Evolutionary conservation across 441 rosid genomes (phyloP).

Genomic region (Daphne laureola): DNA sequence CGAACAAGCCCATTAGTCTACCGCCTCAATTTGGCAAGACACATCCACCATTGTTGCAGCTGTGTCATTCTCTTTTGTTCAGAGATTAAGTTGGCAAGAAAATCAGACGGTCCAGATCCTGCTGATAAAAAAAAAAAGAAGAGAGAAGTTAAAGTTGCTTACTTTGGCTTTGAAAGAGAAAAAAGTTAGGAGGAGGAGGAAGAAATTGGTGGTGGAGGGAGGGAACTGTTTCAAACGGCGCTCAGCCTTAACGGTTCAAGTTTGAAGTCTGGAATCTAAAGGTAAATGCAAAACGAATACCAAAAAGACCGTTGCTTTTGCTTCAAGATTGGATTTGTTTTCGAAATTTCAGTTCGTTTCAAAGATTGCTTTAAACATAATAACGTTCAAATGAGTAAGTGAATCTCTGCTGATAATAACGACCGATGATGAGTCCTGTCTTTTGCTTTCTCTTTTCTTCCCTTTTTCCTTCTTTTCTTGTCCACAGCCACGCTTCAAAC

Average conservation of each 20-base stretch:
- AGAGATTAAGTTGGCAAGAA: conserved; percentile 2
- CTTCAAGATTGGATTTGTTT: conserved; percentile 20
- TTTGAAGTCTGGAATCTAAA: conserved; percentile 33
- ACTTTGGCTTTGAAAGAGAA: conserved; percentile 13
- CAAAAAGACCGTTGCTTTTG: conserved; percentile 40
- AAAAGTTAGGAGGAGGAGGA: conserved; percentile 11
- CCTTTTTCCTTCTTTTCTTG: conserved; percentile 9
- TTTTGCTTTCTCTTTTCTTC: conserved; percentile 31
- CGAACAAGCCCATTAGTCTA: not conserved
- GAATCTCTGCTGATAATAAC: conserved; percentile 22
- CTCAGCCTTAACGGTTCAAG: conserved; percentile 27
- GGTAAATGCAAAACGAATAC: conserved; percentile 25
- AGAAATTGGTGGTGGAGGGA: conserved; percentile 20
- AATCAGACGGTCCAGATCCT: conserved; percentile 15
- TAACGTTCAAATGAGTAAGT: conserved; percentile 21
- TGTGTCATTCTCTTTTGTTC: conserved; percentile 15
- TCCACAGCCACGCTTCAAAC: conserved; percentile 15
- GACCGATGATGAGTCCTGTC: conserved; percentile 30
- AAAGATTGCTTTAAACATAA: conserved; percentile 15
- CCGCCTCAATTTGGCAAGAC: not conserved
- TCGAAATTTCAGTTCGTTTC: conserved; percentile 26
- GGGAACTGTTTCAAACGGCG: conserved; percentile 38
- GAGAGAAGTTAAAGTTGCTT: not conserved
- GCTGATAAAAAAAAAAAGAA: conserved; percentile 2
- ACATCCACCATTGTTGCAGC: conserved; percentile 14